phyloP scores from a whole-genome alignment of 2,329 filamentous ascomycete species.

The Metarhizium rileyi region DNA sequence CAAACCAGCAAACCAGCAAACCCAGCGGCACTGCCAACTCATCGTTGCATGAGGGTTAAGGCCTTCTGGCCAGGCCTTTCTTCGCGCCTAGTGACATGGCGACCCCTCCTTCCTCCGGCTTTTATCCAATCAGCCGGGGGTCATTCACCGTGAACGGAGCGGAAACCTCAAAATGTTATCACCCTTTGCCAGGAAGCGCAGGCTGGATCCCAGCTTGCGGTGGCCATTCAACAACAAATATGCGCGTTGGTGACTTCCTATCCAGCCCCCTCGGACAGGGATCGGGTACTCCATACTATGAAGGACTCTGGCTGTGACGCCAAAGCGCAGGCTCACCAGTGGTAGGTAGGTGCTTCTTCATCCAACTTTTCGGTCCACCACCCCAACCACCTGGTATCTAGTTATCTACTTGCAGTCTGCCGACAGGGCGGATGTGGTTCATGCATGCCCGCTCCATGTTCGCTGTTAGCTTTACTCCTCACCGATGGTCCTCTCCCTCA shows the following conservation, averaged over 20 bases:
- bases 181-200: slow-evolving; percentile 1
- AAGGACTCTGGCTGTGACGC: slow-evolving; percentile 1
- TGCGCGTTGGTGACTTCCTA: slow-evolving; percentile 6
- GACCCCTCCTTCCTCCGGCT: slow-evolving; percentile 5
- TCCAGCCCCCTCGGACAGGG: slow-evolving; percentile 4
- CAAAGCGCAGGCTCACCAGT: background rate
- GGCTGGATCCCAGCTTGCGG: slow-evolving; percentile 4
- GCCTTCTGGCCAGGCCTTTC: slow-evolving; percentile 12
- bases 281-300: background rate
- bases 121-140: slow-evolving; percentile 15
- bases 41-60: slow-evolving; percentile 59
- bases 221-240: slow-evolving; percentile 9
- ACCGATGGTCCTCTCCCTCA: slow-evolving; percentile 5
- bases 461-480: background rate
- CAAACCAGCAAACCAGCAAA: slow-evolving; percentile 2
- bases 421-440: slow-evolving; percentile 7
- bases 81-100: slow-evolving; percentile 6
- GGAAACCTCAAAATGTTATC: slow-evolving; percentile 4
- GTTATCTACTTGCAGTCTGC: slow-evolving; percentile 1
- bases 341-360: background rate
- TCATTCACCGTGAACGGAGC: slow-evolving; percentile 13
- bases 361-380: slow-evolving; percentile 1
- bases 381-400: slow-evolving; percentile 4
- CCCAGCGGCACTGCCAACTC: slow-evolving; percentile 58
- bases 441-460: slow-evolving; percentile 6